These are phyloP conservation scores for Helianthus tuberosus DNA, from an alignment of 129 eudicot species.

Conservation along the genomic window DNA sequence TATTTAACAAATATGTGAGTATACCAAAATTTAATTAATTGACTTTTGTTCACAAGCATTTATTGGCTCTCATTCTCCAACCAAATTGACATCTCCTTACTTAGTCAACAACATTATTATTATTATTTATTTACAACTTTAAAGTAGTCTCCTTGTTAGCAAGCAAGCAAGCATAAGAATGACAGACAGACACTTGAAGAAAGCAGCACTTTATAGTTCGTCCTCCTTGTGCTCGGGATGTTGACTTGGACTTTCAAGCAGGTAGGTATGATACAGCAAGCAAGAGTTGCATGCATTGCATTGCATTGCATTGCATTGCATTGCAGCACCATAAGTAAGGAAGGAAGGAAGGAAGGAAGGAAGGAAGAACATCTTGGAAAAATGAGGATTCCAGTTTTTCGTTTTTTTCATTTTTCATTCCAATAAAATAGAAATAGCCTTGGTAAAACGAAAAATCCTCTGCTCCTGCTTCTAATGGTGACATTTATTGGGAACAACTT, in stretches of 20 bases:
- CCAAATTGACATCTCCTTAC: not conserved
- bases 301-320: slow-evolving; percentile 47
- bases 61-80: too few relatives aligned
- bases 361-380: too few relatives aligned
- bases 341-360: too few relatives aligned
- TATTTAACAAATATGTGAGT: too few relatives aligned
- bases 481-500: slow-evolving; percentile 26
- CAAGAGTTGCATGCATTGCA: slow-evolving; percentile 37
- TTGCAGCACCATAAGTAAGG: slow-evolving; percentile 49
- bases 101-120: slow-evolving; percentile 3
- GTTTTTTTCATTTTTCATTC: slow-evolving; percentile 25
- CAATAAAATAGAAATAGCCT: slow-evolving; percentile 41
- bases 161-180: not conserved
- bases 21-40: too few relatives aligned
- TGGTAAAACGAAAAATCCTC: slow-evolving; percentile 43
- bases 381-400: slow-evolving; percentile 14
- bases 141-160: slow-evolving; percentile 20
- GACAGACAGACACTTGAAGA: not conserved
- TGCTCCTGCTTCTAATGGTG: slow-evolving; percentile 27
- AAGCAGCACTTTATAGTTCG: slow-evolving; percentile 31
- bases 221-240: slow-evolving; percentile 25
- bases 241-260: slow-evolving; percentile 7
- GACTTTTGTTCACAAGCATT: too few relatives aligned
- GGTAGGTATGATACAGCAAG: slow-evolving; percentile 36
- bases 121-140: slow-evolving; percentile 6